Base-by-base conservation (phyloP, 305 asterid species). In the Salvia sclarea region DNA sequence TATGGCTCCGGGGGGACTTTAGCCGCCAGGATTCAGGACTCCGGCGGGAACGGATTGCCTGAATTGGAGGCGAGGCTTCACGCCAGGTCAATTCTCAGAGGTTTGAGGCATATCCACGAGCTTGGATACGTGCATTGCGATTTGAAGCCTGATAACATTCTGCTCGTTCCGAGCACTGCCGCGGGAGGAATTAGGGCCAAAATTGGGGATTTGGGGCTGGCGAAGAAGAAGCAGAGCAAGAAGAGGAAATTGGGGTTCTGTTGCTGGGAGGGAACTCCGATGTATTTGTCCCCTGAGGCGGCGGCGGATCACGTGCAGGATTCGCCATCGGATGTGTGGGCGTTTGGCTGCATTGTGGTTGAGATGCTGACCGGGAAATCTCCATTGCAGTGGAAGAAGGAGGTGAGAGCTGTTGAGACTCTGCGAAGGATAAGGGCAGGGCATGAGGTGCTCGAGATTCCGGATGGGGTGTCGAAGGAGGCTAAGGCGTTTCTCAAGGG, bases 111-210 rank as follows among this genome's bases (percentile, higher is more conserved):
- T 64, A 59, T 92, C 66, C 98, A 92, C 49, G 58, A 59, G 8
- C 63, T 60, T n/a, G 95, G 96, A 12, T 92, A 87, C 65, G 96
- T 89, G 66, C 98, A 92, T 81, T 89, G 98, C 22, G 98, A 92
- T 82, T 75, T 92, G 73, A 92, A 92, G 75, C 98, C 98, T 18
- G 92, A 86, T 13, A 89, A 92, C 38, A 52, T 92, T 3, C 57
- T 92, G 78, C 89, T 92, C n/a, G 77, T 89, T n/a, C 71, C 45
- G 8, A 74, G 58, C 61, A 18, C 49, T 6, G 48, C 45, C 12
- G 14, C 1, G 5, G 18, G 10, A 4, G 49, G 31, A 14, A 44
- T 50, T 80, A 69, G 81, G 82, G 89, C 91, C 0, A 92, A 89
- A 70, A 84, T 92, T 31, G 92, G 88, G 54, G 98, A 92, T 81